Percentiles rank a stretch among this genome's conserved stretches.
phyloP scores from a whole-genome alignment of 495 filamentous ascomycete species.

The Staphylotrichum longicolle region DNA sequence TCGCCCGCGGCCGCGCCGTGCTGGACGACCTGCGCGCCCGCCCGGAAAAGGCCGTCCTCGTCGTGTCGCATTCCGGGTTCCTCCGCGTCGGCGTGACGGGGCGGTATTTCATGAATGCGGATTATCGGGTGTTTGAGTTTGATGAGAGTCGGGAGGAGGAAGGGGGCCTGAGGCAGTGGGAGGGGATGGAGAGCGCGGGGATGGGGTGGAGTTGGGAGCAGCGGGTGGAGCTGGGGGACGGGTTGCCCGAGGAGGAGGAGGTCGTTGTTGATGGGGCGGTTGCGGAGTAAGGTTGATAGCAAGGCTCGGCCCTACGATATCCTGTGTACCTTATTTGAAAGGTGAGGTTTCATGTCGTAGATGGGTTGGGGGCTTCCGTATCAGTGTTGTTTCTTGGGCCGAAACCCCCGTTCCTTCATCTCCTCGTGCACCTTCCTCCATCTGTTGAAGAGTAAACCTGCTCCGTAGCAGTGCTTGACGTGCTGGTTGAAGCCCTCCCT shows the following conservation, averaged over 20 bases:
- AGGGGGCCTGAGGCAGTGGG: conserved; percentile 21
- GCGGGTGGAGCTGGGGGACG: conserved; percentile 21
- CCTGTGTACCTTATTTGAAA: too few relatives aligned
- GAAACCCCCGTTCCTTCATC: not conserved
- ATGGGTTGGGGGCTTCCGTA: too few relatives aligned
- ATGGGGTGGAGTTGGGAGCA: conserved; percentile 25
- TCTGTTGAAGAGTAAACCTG: not conserved
- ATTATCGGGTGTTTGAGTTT: conserved; percentile 62
- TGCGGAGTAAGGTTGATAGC: too few relatives aligned
- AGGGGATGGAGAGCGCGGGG: conserved; percentile 22
- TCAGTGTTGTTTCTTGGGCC: not conserved
- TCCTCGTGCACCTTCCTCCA: not conserved
- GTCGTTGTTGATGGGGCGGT: not conserved
- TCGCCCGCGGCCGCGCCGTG: conserved; percentile 47
- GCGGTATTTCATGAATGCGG: conserved; percentile 55
- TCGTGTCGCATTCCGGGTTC: conserved; percentile 61
- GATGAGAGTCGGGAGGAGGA: conserved; percentile 29
- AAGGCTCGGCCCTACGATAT: too few relatives aligned
- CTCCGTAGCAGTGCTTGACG: not conserved
- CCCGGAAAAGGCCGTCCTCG: conserved; percentile 59
- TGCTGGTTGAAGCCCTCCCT: not conserved
- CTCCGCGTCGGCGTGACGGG: conserved; percentile 48
- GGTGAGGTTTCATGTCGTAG: too few relatives aligned
- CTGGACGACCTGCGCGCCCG: conserved; percentile 50
- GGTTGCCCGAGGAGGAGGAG: conserved; percentile 11